phyloP scores from a whole-genome alignment of 2,329 filamentous ascomycete genomes.

The Aspergillus candidus region DNA sequence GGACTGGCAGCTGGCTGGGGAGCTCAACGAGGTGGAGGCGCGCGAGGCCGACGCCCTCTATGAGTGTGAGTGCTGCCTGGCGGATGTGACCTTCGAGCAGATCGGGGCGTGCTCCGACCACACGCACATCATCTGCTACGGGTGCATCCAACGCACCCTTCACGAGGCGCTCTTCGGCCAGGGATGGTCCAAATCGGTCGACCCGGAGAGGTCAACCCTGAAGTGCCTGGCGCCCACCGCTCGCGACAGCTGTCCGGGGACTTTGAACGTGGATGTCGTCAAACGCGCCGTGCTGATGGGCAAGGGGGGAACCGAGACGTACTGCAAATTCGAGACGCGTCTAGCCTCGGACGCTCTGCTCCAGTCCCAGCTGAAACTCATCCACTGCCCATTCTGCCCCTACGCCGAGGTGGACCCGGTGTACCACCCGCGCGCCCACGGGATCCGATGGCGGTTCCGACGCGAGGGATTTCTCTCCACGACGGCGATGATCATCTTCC shows the following conservation, averaged over 20 bases:
- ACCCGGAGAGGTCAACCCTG: slow-evolving; percentile 65
- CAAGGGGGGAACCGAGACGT: slow-evolving; percentile 63
- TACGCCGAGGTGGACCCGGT: slow-evolving; percentile 85
- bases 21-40: slow-evolving; percentile 41
- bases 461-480: slow-evolving; percentile 49
- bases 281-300: slow-evolving; percentile 65
- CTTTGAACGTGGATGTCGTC: slow-evolving; percentile 63
- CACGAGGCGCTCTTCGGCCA: slow-evolving; percentile 90
- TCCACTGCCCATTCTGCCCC: slow-evolving; percentile 82
- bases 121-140: slow-evolving; percentile 49
- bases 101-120: slow-evolving; percentile 40
- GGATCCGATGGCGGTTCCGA: slow-evolving; percentile 53
- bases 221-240: slow-evolving; percentile 73
- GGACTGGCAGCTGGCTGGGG: slow-evolving; percentile 36
- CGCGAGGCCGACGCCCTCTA: slow-evolving; percentile 37
- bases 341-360: slow-evolving; percentile 70
- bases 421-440: slow-evolving; percentile 52
- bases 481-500: slow-evolving; percentile 42
- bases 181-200: slow-evolving; percentile 77
- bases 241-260: slow-evolving; percentile 63
- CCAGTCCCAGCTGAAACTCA: slow-evolving; percentile 65
- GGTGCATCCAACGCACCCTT: slow-evolving; percentile 73
- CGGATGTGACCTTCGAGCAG: slow-evolving; percentile 44
- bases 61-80: slow-evolving; percentile 46
- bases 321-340: slow-evolving; percentile 71